Conservation (phyloP, 768 basidiomycete species). For the Rhizopogon roseolus region DNA sequence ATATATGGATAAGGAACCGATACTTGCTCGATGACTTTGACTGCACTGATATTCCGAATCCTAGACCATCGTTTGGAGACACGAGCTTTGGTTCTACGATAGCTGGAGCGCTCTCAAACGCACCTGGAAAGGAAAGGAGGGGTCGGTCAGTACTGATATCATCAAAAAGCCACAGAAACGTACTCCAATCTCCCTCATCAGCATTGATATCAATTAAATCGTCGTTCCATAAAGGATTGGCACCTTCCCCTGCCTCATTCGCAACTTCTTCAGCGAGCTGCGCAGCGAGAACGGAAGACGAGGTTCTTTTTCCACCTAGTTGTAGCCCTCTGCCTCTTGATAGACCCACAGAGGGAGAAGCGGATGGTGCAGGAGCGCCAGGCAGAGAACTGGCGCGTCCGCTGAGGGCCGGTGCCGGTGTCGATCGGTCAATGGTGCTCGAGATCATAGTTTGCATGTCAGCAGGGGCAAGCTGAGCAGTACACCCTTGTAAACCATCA, state of each 20-base stretch:
- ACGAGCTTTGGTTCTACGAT: conserved; percentile 21
- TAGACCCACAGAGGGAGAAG: conserved; percentile 9
- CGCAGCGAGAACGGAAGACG: conserved; percentile 39
- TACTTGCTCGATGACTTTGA: background rate
- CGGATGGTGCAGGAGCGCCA: conserved; percentile 1
- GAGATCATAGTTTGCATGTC: conserved; percentile 72
- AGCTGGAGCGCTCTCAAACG: conserved; percentile 61
- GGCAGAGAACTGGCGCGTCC: background rate
- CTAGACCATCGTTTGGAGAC: conserved; percentile 17
- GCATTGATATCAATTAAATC: conserved; percentile 93
- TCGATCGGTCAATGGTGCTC: conserved; percentile 32
- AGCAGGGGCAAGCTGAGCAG: conserved; percentile 54
- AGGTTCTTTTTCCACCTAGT: conserved; percentile 54
- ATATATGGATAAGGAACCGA: background rate
- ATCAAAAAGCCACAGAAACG: conserved; percentile 22
- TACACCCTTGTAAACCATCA: background rate
- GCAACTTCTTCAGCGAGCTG: conserved; percentile 57
- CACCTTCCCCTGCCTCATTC: conserved; percentile 20
- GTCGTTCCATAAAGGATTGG: conserved; percentile 63
- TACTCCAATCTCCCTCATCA: conserved; percentile 94
- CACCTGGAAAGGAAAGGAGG: conserved; percentile 39
- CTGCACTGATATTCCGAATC: conserved; percentile 15
- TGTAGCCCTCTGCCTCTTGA: conserved; percentile 59
- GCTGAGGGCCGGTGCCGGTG: conserved; percentile 34
- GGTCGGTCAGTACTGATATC: background rate